Percentiles rank a stretch among this genome's conserved stretches.
phyloP scores from a whole-genome alignment of 139 green algal species.

The Deuterostichococcus epilithicus region DNA sequence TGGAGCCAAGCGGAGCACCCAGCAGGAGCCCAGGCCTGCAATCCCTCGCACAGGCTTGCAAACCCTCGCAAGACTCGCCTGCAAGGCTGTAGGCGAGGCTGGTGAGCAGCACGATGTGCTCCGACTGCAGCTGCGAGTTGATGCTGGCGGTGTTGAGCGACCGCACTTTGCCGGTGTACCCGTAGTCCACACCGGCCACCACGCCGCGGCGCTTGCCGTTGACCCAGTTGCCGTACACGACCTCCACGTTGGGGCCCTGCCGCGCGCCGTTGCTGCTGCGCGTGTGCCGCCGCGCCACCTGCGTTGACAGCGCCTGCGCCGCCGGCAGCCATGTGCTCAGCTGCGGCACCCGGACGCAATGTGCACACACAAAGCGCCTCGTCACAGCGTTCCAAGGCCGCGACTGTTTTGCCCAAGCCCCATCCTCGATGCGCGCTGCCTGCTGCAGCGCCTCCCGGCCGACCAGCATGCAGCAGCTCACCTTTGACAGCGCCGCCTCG shows the following conservation, averaged over 20 bases:
- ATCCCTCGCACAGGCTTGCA: background rate
- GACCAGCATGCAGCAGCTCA: too few relatives aligned
- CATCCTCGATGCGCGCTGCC: too few relatives aligned
- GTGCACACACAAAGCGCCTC: background rate
- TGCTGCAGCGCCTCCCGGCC: too few relatives aligned
- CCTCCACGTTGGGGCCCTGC: conserved; percentile 34
- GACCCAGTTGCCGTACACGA: conserved; percentile 92
- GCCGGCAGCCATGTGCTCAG: background rate
- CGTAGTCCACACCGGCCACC: conserved; percentile 89
- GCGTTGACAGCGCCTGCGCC: conserved; percentile 59
- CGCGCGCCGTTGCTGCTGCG: conserved; percentile 33
- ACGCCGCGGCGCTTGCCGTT: conserved; percentile 83
- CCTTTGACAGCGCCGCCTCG: conserved; percentile 78
- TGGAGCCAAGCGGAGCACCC: conserved; percentile 11
- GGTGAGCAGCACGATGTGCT: conserved; percentile 86
- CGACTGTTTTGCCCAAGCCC: too few relatives aligned
- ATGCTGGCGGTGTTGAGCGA: conserved; percentile 36
- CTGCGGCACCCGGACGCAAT: background rate
- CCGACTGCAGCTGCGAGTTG: conserved; percentile 67
- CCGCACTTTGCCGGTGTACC: conserved; percentile 54
- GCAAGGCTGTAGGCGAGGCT: conserved; percentile 60
- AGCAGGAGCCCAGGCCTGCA: too few relatives aligned
- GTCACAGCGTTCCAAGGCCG: too few relatives aligned
- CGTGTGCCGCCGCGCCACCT: conserved; percentile 81
- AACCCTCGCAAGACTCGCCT: background rate